Evolutionary conservation across 805 yeast genomes (phyloP), one percentile per base, ranked within the genome.

Genomic region (Ascoidea tarda): DNA sequence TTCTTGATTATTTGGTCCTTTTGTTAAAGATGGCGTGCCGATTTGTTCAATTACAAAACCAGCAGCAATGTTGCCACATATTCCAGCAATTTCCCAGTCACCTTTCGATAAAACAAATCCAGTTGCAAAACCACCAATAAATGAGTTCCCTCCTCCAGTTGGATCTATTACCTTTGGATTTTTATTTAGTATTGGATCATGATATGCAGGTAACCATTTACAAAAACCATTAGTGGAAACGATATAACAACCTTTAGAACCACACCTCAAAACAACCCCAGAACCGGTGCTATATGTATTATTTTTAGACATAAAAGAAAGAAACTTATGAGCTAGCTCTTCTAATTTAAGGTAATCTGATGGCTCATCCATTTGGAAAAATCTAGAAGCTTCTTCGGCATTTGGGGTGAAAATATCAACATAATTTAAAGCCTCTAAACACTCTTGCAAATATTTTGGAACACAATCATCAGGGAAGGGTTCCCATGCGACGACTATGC

Each of bases 101-200:
- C 71, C 66, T 33, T 66, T 46, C 57, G 78, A 66, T 50, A 81
- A 62, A 1, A 76, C 68, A 57, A 75, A 78, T 0, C 81, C 93
- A 1, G 82, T 68, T 6, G 82, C 76, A 52, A 88, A 76, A 0
- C 86, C 95, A 1, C 96, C 97, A 51, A 87, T 77, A 62, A 84
- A 89, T 0, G 96, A 75, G 62, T 90, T 95, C 0, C 98, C 98
- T 16, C 95, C 96, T 0, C 98, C 98, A 0, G 97, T 90, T 2
- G 96, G 95, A 64, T 90, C 98, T 1, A 85, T 70, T 0, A 89
- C 89, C 49, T 65, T 63, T 60, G 61, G 70, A 58, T 61, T 63
- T 3, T 60, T 59, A 4, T 61, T 59, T 16, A 54, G 54, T 21
- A 67, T 69, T 16, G 67, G 64, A 10, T 61, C 64, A 61, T 89